These are phyloP conservation scores for Candida arabinofermentans DNA, from an alignment of 805 yeast species.

Conservation along the genomic window DNA sequence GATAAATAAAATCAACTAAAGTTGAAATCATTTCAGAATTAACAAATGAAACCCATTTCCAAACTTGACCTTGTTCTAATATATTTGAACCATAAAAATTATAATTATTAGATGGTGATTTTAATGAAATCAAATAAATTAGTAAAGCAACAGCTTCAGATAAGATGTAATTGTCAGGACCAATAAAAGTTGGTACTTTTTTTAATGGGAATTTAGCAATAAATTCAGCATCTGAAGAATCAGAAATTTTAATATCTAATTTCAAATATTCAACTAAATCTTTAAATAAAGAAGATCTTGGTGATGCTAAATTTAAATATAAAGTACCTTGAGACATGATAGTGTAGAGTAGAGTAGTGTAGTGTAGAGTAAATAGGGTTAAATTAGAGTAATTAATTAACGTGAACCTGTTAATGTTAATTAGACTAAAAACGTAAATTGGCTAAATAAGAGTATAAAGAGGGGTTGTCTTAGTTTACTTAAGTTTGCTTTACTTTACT, in stretches of 20 bases:
- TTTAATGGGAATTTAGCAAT: slow-evolving; percentile 55
- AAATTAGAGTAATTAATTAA: too few species aligned
- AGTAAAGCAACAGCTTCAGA: slow-evolving; percentile 62
- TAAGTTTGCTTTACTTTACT: too few species aligned
- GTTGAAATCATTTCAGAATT: slow-evolving; percentile 57
- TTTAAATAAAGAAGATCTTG: slow-evolving; percentile 35
- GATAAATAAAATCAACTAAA: slow-evolving; percentile 46
- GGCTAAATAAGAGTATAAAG: too few species aligned
- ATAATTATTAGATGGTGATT: slow-evolving; percentile 34
- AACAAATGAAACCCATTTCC: slow-evolving; percentile 73
- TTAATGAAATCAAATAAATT: slow-evolving; percentile 37
- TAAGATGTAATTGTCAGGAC: slow-evolving; percentile 62
- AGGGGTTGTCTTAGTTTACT: too few species aligned
- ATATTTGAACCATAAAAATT: slow-evolving; percentile 51
- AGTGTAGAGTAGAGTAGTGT: neutral
- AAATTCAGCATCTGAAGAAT: slow-evolving; percentile 39
- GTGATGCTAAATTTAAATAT: slow-evolving; percentile 14
- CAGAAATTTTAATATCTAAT: slow-evolving; percentile 48
- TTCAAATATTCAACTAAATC: slow-evolving; percentile 51
- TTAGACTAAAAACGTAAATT: too few species aligned
- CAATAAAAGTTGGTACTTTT: slow-evolving; percentile 60
- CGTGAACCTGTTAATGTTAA: too few species aligned
- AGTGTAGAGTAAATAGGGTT: too few species aligned
- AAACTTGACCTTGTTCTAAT: slow-evolving; percentile 55
- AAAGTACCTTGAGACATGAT: slow-evolving; percentile 5